A percentile compares a stretch with the other conserved stretches of the same genome.
Conservation (phyloP, 2,329 filamentous ascomycete genomes). For the Sporothrix schenckii region DNA sequence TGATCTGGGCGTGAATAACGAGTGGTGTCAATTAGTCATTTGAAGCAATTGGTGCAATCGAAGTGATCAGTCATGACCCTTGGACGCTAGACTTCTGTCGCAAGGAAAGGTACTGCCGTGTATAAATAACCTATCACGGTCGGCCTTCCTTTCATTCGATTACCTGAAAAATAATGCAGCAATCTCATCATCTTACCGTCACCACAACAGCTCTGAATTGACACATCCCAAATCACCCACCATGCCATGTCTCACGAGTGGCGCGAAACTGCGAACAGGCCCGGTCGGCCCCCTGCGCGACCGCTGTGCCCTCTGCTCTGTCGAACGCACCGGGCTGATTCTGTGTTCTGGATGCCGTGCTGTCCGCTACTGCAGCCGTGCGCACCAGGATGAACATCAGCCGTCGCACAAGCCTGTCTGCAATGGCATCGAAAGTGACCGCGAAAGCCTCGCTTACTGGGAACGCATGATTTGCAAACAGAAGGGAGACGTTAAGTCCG, state of each 20-base stretch:
- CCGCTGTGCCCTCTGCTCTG: background rate
- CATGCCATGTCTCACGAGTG: background rate
- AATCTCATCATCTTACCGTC: no score
- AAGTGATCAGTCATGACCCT: background rate
- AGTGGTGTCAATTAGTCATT: background rate
- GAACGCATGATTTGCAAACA: conserved; percentile 37
- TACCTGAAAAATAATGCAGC: background rate
- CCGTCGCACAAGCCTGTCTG: conserved; percentile 39
- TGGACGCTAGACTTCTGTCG: no score
- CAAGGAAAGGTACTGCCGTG: no score
- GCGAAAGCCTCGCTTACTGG: conserved; percentile 35
- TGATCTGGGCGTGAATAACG: background rate
- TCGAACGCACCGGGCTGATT: conserved; percentile 27
- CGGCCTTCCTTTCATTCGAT: background rate
- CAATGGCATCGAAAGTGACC: conserved; percentile 36
- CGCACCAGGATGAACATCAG: conserved; percentile 38
- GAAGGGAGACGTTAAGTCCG: conserved; percentile 15
- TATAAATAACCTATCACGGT: background rate
- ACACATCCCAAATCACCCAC: background rate
- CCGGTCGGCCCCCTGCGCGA: conserved; percentile 8
- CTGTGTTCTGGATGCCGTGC: conserved; percentile 39
- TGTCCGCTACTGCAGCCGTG: conserved; percentile 39
- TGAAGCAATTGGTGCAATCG: background rate
- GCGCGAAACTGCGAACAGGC: background rate
- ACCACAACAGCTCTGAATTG: no score